Evolutionary conservation across 139 green algal species (phyloP).

Genomic region (Tetraselmis striata): DNA sequence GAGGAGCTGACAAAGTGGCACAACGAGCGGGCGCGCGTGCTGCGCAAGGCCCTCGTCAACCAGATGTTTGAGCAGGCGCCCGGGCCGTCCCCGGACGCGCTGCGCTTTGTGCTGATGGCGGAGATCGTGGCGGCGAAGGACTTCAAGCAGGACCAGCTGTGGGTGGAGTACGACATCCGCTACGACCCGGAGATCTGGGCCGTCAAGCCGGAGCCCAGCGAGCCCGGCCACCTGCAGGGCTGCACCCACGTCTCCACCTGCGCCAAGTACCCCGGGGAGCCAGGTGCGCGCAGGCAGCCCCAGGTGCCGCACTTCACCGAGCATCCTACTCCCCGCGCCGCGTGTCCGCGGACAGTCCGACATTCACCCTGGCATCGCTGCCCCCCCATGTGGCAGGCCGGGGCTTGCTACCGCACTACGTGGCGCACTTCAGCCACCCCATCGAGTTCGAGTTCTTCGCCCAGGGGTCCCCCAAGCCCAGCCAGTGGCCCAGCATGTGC

Average conservation of each 20-base stretch:
- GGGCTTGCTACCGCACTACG: slow-evolving; percentile 21
- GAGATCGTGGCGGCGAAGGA: slow-evolving; percentile 45
- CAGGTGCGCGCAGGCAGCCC: too few species aligned
- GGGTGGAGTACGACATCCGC: slow-evolving; percentile 42
- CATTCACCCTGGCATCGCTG: too few species aligned
- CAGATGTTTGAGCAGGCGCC: slow-evolving; percentile 26
- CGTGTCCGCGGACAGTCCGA: too few species aligned
- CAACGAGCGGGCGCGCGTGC: neutral
- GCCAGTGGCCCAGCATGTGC: slow-evolving; percentile 33
- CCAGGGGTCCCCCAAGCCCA: slow-evolving; percentile 1
- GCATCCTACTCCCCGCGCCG: too few species aligned
- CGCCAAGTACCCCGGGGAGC: slow-evolving; percentile 33
- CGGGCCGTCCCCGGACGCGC: slow-evolving; percentile 1
- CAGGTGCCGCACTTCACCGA: too few species aligned
- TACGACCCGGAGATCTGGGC: slow-evolving; percentile 7
- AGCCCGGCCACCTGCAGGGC: slow-evolving; percentile 31
- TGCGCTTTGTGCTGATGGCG: slow-evolving; percentile 39
- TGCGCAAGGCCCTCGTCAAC: neutral
- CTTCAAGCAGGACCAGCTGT: slow-evolving; percentile 43
- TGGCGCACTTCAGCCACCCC: slow-evolving; percentile 52
- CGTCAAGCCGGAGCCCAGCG: slow-evolving; percentile 8
- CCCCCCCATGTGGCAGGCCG: too few species aligned
- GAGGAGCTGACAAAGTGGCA: slow-evolving; percentile 16
- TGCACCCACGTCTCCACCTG: slow-evolving; percentile 41
- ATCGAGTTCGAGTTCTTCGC: slow-evolving; percentile 45